Base-by-base conservation (phyloP, 352 stramenopile genomes). In the Phytophthora chlamydospora region DNA sequence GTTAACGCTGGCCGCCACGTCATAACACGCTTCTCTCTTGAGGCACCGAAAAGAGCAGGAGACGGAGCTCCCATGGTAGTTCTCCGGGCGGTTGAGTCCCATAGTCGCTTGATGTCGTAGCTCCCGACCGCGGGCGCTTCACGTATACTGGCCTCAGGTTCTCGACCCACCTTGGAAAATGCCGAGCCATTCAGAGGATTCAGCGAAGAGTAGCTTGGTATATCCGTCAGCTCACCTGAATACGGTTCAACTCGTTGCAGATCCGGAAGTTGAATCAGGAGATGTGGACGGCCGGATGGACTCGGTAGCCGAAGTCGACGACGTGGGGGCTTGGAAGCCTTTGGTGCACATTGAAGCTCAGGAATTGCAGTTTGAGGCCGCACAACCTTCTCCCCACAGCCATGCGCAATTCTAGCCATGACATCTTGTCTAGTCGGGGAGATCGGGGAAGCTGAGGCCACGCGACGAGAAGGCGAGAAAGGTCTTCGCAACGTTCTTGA, bases 51-150 rank as follows among this genome's bases (percentile, higher is more conserved):
- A 0, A 72, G 53, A 10, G 74, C 78, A n/a, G 65, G 31, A 12
- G 68, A 71, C 12, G 76, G 71, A 12, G 62, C 50, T 13, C 68
- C 68, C 1, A 54, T 17, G 1, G 43, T 71, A 2, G 49, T 50
- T 43, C 49, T 31, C 2, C 47, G 36, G 32, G 48, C 29, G 1
- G n/a, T 31, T 0, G 58, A 55, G 48, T 88, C 80, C 67, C 76
- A 85, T 14, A 88, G 64, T 10, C 78, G 69, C 21, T 68, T 72
- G 46, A 86, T 42, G n/a, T 79, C 60, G 57, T 89, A 89, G 47
- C 68, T 66, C 2, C 64, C 58, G 11, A 76, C 58, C 48, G 54
- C 29, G 58, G 65, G 65, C 17, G 11, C 54, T 24, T 3, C 21
- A 17, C 56, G 14, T 52, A 39, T 60, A 4, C 47, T 29, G 13